A percentile compares a stretch with the other conserved stretches of the same genome.
phyloP scores from a whole-genome alignment of 495 filamentous ascomycete species.

The Talaromyces adpressus region DNA sequence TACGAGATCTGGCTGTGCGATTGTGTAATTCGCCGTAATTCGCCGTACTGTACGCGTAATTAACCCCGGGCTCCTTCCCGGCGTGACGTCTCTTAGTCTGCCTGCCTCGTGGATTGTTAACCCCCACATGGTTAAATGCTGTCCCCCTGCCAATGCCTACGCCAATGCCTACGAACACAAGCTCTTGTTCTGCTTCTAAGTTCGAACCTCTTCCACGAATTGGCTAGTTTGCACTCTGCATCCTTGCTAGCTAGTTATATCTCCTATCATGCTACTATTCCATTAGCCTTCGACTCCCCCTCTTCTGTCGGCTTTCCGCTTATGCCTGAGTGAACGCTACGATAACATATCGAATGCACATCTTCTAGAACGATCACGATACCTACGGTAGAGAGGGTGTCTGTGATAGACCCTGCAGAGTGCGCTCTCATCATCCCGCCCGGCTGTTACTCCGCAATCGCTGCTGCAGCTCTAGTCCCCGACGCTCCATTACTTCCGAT shows the following conservation, averaged over 20 bases:
- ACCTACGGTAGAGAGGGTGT: not conserved
- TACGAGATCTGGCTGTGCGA: not conserved
- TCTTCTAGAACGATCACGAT: not conserved
- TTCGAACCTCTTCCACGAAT: not conserved
- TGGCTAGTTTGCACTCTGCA: not conserved
- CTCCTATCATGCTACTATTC: not conserved
- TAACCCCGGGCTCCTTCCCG: not conserved
- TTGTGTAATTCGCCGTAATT: not conserved
- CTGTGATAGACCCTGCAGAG: not conserved
- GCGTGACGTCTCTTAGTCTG: not conserved
- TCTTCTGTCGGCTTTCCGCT: not conserved
- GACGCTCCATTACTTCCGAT: not conserved
- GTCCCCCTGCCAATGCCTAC: not conserved
- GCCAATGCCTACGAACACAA: not conserved
- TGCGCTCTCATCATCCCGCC: not conserved
- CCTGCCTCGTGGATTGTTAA: not conserved
- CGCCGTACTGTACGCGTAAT: not conserved
- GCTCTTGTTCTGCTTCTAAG: not conserved
- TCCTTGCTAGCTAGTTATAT: not conserved
- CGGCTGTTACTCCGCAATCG: not conserved
- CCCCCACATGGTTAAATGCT: not conserved
- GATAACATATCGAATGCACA: not conserved
- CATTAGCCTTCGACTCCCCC: not conserved
- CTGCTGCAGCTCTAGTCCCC: constrained; percentile 2
- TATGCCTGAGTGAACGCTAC: not conserved